Evolutionary conservation across 768 basidiomycete species (phyloP), one percentile per base, ranked within the genome.

Genomic region (Rhodotorula taiwanensis): DNA sequence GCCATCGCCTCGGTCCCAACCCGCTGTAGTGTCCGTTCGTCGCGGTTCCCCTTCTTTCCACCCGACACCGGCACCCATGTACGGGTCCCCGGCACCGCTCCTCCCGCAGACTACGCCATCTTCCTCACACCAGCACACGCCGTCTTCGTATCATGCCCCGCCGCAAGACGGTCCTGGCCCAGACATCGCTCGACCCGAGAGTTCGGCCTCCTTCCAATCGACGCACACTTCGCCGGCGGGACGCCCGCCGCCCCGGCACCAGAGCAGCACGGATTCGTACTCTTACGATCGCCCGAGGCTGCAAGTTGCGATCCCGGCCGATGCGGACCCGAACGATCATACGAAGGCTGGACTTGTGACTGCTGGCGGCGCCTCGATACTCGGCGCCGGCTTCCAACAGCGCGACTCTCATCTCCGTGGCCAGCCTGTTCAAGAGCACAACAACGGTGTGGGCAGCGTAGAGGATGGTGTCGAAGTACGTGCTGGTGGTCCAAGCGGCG

Each of bases 261-360:
- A n/a, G 34, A 39, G 42, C 13, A 8, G 49, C 45, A 15, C 44
- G 51, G 33, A 59, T 53, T 34, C 47, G 47, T 10, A 10, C n/a
- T 20, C 6, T 18, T 11, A 5, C n/a, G 64, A 62, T 16, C 36
- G 36, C 45, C 67, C 67, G 20, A 49, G 58, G 31, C 39, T 69
- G 57, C 47, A 36, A 39, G 49, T 69, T 5, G 48, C 50, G 44
- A 69, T 69, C 20, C 67, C 67, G 20, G 25, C 21, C 4, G 60
- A 25, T 28, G 27, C 13, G 1, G 43, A 14, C 28, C 8, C 20
- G 7, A 53, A 44, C 27, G 52, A 55, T 34, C 52, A 36, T 39
- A 60, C 50, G 55, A 31, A 60, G 30, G 34, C 43, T 4, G 55
- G 59, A 21, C 9, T 58, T 30, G 60, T 60, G 1, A 68, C 55